Percentiles rank a stretch among this genome's conserved stretches.
Conservation (phyloP, 805 yeast genomes). For the Yarrowia bubula region DNA sequence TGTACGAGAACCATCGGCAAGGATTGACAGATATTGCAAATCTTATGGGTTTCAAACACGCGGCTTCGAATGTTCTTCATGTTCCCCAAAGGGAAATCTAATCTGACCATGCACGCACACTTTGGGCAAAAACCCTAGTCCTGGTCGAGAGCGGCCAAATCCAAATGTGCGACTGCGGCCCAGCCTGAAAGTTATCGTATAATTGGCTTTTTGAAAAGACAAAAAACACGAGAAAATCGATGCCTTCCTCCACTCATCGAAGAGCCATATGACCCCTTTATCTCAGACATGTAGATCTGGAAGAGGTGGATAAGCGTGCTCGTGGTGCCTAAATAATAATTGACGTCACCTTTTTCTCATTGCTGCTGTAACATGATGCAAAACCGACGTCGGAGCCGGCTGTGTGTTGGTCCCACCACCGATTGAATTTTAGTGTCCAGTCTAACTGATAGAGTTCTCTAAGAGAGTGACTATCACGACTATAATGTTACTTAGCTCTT, state of each 20-base stretch:
- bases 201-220: not conserved
- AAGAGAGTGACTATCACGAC: not conserved
- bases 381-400: too few species aligned
- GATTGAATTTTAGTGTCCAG: too few species aligned
- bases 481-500: not conserved
- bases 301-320: not conserved
- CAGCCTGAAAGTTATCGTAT: slow-evolving; percentile 12
- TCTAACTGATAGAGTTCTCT: not conserved
- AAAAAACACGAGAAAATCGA: not conserved
- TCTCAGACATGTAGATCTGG: not conserved
- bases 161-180: not conserved
- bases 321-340: too few species aligned
- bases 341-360: too few species aligned
- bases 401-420: too few species aligned
- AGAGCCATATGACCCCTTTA: not conserved
- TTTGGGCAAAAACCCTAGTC: slow-evolving; percentile 45
- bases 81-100: slow-evolving; percentile 20
- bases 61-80: not conserved
- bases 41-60: not conserved
- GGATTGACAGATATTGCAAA: not conserved
- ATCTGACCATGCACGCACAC: not conserved
- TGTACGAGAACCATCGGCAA: not conserved
- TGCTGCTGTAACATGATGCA: too few species aligned
- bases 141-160: not conserved
- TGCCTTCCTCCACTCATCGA: not conserved